phyloP scores from a whole-genome alignment of 345 rosid species.

The Hypericum perforatum region DNA sequence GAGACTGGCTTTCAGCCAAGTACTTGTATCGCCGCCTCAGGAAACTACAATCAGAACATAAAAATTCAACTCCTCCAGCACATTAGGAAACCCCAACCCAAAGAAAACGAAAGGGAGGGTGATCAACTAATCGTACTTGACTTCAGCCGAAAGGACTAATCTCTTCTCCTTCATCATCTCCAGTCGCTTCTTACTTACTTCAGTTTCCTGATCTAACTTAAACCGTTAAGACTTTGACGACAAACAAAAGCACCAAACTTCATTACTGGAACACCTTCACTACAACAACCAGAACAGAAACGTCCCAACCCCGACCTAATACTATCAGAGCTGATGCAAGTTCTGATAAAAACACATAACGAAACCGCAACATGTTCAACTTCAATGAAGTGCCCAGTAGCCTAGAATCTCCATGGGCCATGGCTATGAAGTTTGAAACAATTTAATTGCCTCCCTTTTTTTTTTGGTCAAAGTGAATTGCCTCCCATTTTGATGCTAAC shows the following conservation, averaged over 20 bases:
- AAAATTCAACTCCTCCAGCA: neutral
- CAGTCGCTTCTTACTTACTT: slow-evolving; percentile 35
- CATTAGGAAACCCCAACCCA: neutral
- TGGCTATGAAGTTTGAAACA: no score
- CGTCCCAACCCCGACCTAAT: no score
- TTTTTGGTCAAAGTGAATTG: no score
- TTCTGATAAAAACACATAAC: no score
- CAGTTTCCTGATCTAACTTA: slow-evolving; percentile 45
- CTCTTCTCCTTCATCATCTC: slow-evolving; percentile 49
- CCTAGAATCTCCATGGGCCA: no score
- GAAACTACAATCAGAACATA: slow-evolving; percentile 35
- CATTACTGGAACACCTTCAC: neutral
- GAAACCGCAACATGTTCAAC: no score
- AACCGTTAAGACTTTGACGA: neutral
- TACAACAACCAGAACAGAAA: neutral
- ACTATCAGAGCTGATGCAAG: no score
- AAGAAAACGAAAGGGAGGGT: slow-evolving; percentile 6
- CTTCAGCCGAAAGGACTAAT: slow-evolving; percentile 50
- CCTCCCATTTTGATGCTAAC: no score
- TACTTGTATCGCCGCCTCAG: slow-evolving; percentile 46
- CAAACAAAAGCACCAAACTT: neutral
- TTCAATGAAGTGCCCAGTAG: no score
- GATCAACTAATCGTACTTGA: slow-evolving; percentile 35
- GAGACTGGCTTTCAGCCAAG: slow-evolving; percentile 40
- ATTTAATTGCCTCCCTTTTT: no score